A percentile compares a stretch with the other conserved stretches of the same genome.
Conservation (phyloP, 345 rosid genomes). For the Noccaea caerulescens region DNA sequence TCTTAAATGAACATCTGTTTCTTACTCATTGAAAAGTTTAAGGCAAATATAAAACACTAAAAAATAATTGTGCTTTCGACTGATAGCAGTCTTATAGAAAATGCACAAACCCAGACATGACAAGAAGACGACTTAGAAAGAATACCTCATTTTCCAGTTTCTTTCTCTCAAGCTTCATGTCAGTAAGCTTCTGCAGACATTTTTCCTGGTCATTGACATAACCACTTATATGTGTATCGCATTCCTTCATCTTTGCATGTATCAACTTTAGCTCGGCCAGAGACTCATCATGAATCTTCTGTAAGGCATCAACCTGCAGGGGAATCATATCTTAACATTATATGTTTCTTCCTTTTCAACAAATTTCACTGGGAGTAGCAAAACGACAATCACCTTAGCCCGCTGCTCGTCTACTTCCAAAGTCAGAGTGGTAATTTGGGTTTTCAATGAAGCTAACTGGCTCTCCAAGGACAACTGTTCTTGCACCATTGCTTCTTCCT, state of each 20-base stretch:
- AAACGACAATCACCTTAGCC: slow-evolving; percentile 59
- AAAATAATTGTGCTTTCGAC: not conserved
- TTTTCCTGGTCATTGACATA: slow-evolving; percentile 72
- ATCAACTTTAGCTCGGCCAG: slow-evolving; percentile 68
- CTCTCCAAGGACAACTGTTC: slow-evolving; percentile 76
- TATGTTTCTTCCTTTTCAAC: slow-evolving; percentile 5
- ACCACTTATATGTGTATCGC: slow-evolving; percentile 82
- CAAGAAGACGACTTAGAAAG: slow-evolving; percentile 1
- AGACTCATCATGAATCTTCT: slow-evolving; percentile 61
- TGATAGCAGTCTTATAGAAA: not conserved
- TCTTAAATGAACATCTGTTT: not conserved
- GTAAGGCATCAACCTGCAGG: slow-evolving; percentile 66
- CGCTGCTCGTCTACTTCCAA: slow-evolving; percentile 71
- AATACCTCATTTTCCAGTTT: slow-evolving; percentile 96
- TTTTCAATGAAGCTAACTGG: slow-evolving; percentile 65
- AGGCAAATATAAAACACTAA: slow-evolving; percentile 2
- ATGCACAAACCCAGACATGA: slow-evolving; percentile 16
- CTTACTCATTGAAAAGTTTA: not conserved
- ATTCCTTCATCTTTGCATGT: slow-evolving; percentile 84
- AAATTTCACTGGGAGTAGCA: slow-evolving; percentile 6
- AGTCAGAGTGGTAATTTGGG: slow-evolving; percentile 64
- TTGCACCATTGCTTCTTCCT: slow-evolving; percentile 75
- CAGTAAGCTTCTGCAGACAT: slow-evolving; percentile 70
- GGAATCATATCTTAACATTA: slow-evolving; percentile 34
- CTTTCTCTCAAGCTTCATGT: slow-evolving; percentile 82